Conservation (phyloP, 345 rosid genomes). For the Hirschfeldia incana region DNA sequence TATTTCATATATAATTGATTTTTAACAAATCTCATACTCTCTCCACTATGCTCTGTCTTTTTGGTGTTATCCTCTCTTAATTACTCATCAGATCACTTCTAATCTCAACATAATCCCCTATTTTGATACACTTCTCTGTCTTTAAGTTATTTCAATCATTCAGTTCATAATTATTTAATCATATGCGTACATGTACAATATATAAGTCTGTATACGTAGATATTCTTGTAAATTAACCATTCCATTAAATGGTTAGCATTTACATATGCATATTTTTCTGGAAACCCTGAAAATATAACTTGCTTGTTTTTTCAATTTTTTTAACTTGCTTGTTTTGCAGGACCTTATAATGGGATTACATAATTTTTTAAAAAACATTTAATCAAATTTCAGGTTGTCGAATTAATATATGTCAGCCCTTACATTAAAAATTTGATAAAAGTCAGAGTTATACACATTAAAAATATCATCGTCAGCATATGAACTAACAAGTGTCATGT, state of each 20-base stretch:
- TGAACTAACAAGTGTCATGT: background rate
- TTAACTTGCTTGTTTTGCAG: too few species aligned
- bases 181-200: background rate
- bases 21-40: conserved; percentile 35
- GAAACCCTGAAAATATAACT: background rate
- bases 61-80: conserved; percentile 34
- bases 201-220: background rate
- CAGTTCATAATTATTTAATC: background rate
- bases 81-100: conserved; percentile 55
- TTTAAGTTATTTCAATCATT: conserved; percentile 26
- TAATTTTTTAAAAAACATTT: background rate
- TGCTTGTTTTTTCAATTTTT: background rate
- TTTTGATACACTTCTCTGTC: conserved; percentile 32
- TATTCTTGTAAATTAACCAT: background rate
- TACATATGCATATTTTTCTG: background rate
- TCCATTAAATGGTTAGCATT: background rate
- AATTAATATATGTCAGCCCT: background rate
- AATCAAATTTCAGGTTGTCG: background rate
- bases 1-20: conserved; percentile 15
- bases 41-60: conserved; percentile 62
- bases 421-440: background rate
- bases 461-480: background rate
- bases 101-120: conserved; percentile 48
- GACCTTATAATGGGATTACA: too few species aligned
- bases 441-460: background rate